Percentiles rank a stretch among this genome's conserved stretches.
These are phyloP conservation scores for Globisporangium heterothallicum DNA, from an alignment of 352 stramenopile genomes.

Conservation along the genomic window DNA sequence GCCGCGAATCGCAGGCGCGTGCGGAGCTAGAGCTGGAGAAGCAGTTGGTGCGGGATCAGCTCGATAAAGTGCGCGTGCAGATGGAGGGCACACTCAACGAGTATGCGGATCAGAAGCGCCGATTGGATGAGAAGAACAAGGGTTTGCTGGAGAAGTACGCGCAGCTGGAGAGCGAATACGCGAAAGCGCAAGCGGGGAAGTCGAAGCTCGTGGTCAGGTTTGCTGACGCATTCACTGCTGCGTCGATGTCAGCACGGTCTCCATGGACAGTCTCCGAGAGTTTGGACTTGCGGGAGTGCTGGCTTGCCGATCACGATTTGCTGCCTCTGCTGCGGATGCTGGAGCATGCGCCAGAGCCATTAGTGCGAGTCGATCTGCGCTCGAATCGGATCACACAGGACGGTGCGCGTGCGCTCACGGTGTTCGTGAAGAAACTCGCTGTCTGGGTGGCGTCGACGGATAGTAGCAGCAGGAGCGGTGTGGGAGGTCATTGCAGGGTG, in stretches of 20 bases:
- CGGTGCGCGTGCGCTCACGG: constrained; percentile 27
- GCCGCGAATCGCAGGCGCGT: constrained; percentile 38
- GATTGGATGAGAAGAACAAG: constrained; percentile 29
- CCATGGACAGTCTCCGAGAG: constrained; percentile 15
- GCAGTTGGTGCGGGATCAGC: constrained; percentile 34
- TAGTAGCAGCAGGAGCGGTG: neutral
- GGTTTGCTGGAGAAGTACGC: constrained; percentile 22
- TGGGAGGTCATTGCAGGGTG: constrained; percentile 6
- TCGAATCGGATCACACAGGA: constrained; percentile 57
- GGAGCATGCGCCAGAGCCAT: constrained; percentile 13
- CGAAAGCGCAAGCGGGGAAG: constrained; percentile 35
- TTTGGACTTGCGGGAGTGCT: constrained; percentile 48
- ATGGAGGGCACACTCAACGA: constrained; percentile 29
- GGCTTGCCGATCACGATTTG: constrained; percentile 46
- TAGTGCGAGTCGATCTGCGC: constrained; percentile 46
- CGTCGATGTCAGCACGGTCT: neutral
- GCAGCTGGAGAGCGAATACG: constrained; percentile 35
- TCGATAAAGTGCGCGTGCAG: constrained; percentile 33
- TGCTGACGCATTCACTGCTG: constrained; percentile 19
- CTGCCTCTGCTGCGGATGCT: constrained; percentile 34
- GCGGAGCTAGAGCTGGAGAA: constrained; percentile 47
- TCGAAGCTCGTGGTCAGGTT: constrained; percentile 38
- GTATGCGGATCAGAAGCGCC: constrained; percentile 29
- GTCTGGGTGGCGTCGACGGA: neutral
- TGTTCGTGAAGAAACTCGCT: constrained; percentile 23